These are phyloP conservation scores for Colletotrichum spaethianum DNA, from an alignment of 2,329 filamentous ascomycete species.

Conservation along the genomic window DNA sequence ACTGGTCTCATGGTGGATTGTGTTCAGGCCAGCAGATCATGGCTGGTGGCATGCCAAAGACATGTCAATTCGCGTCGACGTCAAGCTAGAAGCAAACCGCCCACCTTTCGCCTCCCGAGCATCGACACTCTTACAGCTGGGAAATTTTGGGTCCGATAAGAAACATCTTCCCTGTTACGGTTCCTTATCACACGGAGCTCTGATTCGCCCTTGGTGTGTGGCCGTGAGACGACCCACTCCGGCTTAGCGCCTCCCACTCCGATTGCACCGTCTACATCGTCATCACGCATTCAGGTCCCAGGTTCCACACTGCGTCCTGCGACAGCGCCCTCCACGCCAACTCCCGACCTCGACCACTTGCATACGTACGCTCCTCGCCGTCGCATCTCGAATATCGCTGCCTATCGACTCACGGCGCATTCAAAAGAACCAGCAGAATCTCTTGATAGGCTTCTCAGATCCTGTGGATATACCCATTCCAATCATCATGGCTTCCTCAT, in stretches of 20 bases:
- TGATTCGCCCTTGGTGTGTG: conserved; percentile 1
- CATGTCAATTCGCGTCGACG: conserved; percentile 3
- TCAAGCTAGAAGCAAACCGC: background rate
- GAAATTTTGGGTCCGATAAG: conserved; percentile 41
- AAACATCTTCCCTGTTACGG: background rate
- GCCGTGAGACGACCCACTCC: conserved; percentile 20
- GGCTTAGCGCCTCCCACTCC: conserved; percentile 36
- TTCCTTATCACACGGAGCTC: conserved; percentile 14
- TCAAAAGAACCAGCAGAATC: conserved; percentile 8
- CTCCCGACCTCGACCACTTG: background rate
- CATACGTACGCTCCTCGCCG: conserved; percentile 21
- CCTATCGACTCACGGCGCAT: conserved; percentile 1
- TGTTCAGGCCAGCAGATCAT: conserved; percentile 23
- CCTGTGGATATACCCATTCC: conserved; percentile 14
- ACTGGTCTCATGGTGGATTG: conserved; percentile 39
- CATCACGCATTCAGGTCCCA: conserved; percentile 37
- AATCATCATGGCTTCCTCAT: conserved; percentile 78
- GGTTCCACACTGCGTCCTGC: conserved; percentile 19
- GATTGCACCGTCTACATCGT: conserved; percentile 34
- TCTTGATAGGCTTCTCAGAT: conserved; percentile 21
- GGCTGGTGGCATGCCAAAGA: conserved; percentile 21
- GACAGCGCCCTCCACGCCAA: conserved; percentile 33
- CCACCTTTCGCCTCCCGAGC: conserved; percentile 19
- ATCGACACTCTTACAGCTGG: conserved; percentile 12
- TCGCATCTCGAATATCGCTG: conserved; percentile 24